Evolutionary conservation across 129 eudicot species (phyloP).

Genomic region (Artemisia annua): DNA sequence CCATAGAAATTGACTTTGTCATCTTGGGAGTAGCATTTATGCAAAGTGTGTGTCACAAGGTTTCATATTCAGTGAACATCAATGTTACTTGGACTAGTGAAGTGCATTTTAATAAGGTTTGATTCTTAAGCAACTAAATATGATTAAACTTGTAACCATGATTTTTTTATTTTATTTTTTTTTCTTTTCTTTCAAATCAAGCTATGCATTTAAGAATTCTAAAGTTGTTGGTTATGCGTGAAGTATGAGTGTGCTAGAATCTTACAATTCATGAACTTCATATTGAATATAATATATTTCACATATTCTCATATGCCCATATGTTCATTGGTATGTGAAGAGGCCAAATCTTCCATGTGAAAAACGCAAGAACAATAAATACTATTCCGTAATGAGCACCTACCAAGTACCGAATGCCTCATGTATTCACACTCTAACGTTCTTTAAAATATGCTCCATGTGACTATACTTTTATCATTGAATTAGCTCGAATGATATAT

Average conservation of each 20-base stretch:
- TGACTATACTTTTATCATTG: neutral
- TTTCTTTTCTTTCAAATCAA: neutral
- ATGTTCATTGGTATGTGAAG: too few species aligned
- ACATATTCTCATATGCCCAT: too few species aligned
- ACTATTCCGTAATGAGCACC: neutral
- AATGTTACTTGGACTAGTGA: neutral
- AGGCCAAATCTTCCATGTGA: slow-evolving; percentile 22
- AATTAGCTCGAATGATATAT: too few species aligned
- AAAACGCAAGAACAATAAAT: slow-evolving; percentile 14
- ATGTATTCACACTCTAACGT: slow-evolving; percentile 11
- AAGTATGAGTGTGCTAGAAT: too few species aligned
- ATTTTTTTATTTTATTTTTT: neutral
- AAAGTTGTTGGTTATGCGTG: too few species aligned
- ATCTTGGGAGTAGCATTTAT: neutral
- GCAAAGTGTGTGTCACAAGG: neutral
- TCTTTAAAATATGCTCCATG: slow-evolving; percentile 7
- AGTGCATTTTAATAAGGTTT: too few species aligned
- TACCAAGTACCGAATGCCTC: slow-evolving; percentile 1
- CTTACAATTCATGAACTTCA: too few species aligned
- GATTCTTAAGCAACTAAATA: too few species aligned
- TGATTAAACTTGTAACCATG: neutral
- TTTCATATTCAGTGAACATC: neutral
- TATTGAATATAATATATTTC: too few species aligned
- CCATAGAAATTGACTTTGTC: slow-evolving; percentile 2
- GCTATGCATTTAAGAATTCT: too few species aligned